Evolutionary conservation across 1,284 basidiomycete species (phyloP).

Genomic region (Pseudozyma hubeiensis): DNA sequence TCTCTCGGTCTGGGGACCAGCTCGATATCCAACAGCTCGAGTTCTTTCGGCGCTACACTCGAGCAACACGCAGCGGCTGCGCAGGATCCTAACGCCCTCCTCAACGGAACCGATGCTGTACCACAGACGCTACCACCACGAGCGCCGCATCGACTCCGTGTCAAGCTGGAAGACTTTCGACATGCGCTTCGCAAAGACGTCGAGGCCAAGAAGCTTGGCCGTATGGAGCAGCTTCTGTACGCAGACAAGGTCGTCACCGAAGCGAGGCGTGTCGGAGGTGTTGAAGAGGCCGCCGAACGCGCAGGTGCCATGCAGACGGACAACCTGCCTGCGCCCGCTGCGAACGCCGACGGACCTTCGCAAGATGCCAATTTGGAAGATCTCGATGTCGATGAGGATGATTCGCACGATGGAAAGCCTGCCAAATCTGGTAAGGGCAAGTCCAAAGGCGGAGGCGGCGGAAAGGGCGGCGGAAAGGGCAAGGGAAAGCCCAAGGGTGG

Average conservation of each 20-base stretch:
- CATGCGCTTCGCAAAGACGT: slow-evolving; percentile 65
- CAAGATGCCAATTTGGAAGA: slow-evolving; percentile 22
- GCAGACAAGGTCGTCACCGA: slow-evolving; percentile 65
- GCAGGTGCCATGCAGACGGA: slow-evolving; percentile 52
- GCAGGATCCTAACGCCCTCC: slow-evolving; percentile 22
- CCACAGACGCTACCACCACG: slow-evolving; percentile 35
- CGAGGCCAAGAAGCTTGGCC: slow-evolving; percentile 60
- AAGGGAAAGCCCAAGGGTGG: slow-evolving; percentile 27
- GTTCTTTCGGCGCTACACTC: slow-evolving; percentile 30
- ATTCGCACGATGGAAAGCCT: slow-evolving; percentile 12
- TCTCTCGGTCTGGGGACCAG: slow-evolving; percentile 53
- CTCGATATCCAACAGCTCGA: slow-evolving; percentile 38
- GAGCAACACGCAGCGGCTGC: slow-evolving; percentile 17
- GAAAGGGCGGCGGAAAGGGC: slow-evolving; percentile 24
- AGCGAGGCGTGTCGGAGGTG: slow-evolving; percentile 60
- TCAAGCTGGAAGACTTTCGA: slow-evolving; percentile 67
- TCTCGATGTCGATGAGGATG: slow-evolving; percentile 30
- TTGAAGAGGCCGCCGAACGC: slow-evolving; percentile 59
- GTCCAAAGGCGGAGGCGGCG: slow-evolving; percentile 15
- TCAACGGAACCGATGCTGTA: slow-evolving; percentile 15
- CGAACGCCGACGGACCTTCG: slow-evolving; percentile 12
- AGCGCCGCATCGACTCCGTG: slow-evolving; percentile 52
- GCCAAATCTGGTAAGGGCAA: slow-evolving; percentile 24
- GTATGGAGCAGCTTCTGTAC: slow-evolving; percentile 67
- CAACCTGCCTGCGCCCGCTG: slow-evolving; percentile 32